A percentile compares a stretch with the other conserved stretches of the same genome.
Evolutionary conservation across 768 basidiomycete species (phyloP).

Genomic region (Hericium rajendrae): DNA sequence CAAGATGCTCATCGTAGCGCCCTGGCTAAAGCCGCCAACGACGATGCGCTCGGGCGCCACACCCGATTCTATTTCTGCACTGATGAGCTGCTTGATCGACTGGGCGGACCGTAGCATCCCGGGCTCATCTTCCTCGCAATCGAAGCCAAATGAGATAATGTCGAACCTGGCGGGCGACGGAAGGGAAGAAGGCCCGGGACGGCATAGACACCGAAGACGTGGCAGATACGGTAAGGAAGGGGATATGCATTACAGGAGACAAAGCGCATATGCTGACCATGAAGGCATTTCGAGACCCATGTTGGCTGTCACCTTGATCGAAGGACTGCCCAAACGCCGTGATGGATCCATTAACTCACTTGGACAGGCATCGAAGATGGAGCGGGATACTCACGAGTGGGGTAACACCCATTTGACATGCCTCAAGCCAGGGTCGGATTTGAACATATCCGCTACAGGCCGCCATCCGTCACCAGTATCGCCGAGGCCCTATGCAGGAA

Average conservation of each 20-base stretch:
- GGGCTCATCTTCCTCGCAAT: conserved; percentile 56
- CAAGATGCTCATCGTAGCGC: conserved; percentile 69
- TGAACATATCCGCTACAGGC: conserved; percentile 64
- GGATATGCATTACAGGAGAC: neutral
- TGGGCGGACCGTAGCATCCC: conserved; percentile 64
- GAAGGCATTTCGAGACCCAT: conserved; percentile 66
- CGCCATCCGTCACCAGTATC: conserved; percentile 71
- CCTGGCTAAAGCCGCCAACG: conserved; percentile 86
- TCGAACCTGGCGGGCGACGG: conserved; percentile 52
- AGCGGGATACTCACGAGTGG: conserved; percentile 48
- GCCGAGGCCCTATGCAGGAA: conserved; percentile 54
- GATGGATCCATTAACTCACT: neutral
- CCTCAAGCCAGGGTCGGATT: conserved; percentile 38
- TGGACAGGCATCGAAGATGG: conserved; percentile 6
- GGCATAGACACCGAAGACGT: neutral
- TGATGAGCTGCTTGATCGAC: conserved; percentile 59
- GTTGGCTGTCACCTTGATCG: conserved; percentile 58
- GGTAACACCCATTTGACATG: conserved; percentile 90
- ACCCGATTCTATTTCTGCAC: conserved; percentile 63
- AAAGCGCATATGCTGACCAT: conserved; percentile 36
- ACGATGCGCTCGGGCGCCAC: conserved; percentile 64
- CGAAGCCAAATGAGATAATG: conserved; percentile 54
- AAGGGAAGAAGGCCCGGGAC: neutral
- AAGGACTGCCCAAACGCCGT: conserved; percentile 5
- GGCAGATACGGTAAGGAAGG: neutral